Evolutionary conservation across 352 stramenopile genomes (phyloP).

Genomic region (Phytopythium mirpurense): DNA sequence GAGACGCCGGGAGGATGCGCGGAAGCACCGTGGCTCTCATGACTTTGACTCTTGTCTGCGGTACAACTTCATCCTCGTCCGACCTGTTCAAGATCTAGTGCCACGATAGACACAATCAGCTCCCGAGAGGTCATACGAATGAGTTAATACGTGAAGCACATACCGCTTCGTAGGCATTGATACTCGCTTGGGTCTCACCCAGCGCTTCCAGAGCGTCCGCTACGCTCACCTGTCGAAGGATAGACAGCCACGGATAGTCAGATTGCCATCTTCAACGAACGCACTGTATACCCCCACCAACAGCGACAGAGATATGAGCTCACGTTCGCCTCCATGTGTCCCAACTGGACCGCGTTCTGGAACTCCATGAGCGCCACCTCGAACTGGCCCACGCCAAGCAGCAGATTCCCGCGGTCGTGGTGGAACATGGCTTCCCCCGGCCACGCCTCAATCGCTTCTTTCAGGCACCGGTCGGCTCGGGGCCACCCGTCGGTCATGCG

Average conservation of each 20-base stretch:
- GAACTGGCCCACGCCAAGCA: constrained; percentile 46
- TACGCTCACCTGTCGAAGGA: constrained; percentile 49
- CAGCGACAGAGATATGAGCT: background rate
- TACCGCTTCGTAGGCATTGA: constrained; percentile 49
- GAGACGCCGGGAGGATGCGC: constrained; percentile 45
- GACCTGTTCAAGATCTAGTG: constrained; percentile 22
- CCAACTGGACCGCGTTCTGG: constrained; percentile 32
- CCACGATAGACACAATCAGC: background rate
- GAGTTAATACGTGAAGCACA: background rate
- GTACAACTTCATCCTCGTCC: constrained; percentile 15
- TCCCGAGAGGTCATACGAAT: too few relatives aligned
- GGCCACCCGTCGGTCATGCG: constrained; percentile 39
- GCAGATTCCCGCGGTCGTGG: constrained; percentile 54
- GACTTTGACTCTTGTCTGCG: constrained; percentile 35
- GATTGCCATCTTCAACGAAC: too few relatives aligned
- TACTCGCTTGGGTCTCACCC: constrained; percentile 49
- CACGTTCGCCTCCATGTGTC: constrained; percentile 45
- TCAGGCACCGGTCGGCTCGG: constrained; percentile 47
- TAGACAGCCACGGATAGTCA: too few relatives aligned
- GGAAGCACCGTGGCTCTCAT: constrained; percentile 65
- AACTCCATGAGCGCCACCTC: constrained; percentile 56
- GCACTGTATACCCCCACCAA: background rate
- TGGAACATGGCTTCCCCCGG: constrained; percentile 47
- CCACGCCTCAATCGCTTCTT: constrained; percentile 40
- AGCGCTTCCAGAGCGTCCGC: constrained; percentile 51